Evolutionary conservation across 345 rosid genomes (phyloP), one percentile per base, ranked within the genome.

Genomic region (Melaleuca quinquenervia): DNA sequence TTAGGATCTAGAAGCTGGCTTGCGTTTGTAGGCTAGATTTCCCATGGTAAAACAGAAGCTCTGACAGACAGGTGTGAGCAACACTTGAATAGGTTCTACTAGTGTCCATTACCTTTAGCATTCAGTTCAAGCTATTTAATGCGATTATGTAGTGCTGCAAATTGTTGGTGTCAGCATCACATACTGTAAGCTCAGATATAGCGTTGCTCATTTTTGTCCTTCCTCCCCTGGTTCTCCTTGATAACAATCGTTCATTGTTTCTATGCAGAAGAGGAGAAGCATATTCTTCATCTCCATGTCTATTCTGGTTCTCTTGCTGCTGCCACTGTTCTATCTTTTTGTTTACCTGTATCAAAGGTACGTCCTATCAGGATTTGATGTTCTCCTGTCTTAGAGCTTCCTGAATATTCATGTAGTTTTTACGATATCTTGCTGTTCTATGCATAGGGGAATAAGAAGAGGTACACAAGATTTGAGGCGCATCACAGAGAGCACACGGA

Each of bases 311-410:
- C 84, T 94, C 89, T 70, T 91, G 91, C 83, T 92, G 89, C 91
- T 96, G 85, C 96, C 95, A 5, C 91, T 95, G 84, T 91, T 91
- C 88, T 95, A 93, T 85, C 85, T 87, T 49, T 92, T 93, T 51
- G 86, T 93, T 82, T 95, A 93, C 91, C 74, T 96, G 88, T 92
- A 92, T 85, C 94, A 89, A 80, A 92, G 97, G 98, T 94, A 93
- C 24, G 86, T 85, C 21, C 52, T 18, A 15, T 70, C 1, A 3
- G 48, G 20, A 70, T 26, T 52, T 18, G 58, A 51, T 82, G 16
- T 11, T 18, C 58, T 82, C 56, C 22, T 29, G 56, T 18, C 24
- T 90, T 14, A 49, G 15, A 50, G 53, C 84, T 82, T 82, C 18
- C 45, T 53, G 24, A 21, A 53, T 50, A 51, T 24, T 82, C 44